Conservation (phyloP, 306 rosid species). For the Vigna hirtella region DNA sequence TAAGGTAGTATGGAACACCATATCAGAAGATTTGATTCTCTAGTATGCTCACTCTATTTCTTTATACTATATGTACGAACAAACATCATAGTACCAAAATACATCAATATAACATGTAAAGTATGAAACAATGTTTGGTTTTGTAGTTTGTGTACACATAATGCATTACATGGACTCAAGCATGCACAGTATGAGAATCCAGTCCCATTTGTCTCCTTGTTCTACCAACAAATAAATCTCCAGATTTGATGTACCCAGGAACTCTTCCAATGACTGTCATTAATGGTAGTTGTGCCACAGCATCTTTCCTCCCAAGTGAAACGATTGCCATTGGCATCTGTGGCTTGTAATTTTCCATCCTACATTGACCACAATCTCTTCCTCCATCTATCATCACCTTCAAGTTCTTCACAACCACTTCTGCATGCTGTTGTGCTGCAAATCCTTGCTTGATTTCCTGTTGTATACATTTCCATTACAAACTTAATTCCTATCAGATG, state of each 20-base stretch:
- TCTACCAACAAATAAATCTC: constrained; percentile 78
- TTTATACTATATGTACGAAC: background rate
- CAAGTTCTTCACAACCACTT: constrained; percentile 67
- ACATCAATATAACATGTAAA: constrained; percentile 14
- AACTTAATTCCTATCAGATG: background rate
- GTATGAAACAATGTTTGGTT: background rate
- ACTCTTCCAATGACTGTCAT: constrained; percentile 59
- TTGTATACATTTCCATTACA: constrained; percentile 10
- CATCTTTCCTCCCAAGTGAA: constrained; percentile 79
- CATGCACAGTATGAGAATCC: background rate
- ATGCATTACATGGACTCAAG: background rate
- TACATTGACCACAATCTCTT: constrained; percentile 43
- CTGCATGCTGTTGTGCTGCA: constrained; percentile 74
- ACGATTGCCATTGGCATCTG: constrained; percentile 57
- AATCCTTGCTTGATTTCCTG: constrained; percentile 86
- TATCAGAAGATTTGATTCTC: background rate
- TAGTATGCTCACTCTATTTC: background rate
- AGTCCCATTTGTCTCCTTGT: constrained; percentile 74
- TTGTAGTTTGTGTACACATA: background rate
- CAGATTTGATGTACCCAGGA: constrained; percentile 71
- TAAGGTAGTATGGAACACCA: background rate
- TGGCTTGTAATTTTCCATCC: constrained; percentile 57
- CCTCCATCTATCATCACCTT: constrained; percentile 56
- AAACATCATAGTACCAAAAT: background rate
- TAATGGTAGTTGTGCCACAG: constrained; percentile 70